Percentiles rank a stretch among this genome's conserved stretches.
Evolutionary conservation across 345 rosid species (phyloP).

Genomic region (Eucalyptus cloeziana): DNA sequence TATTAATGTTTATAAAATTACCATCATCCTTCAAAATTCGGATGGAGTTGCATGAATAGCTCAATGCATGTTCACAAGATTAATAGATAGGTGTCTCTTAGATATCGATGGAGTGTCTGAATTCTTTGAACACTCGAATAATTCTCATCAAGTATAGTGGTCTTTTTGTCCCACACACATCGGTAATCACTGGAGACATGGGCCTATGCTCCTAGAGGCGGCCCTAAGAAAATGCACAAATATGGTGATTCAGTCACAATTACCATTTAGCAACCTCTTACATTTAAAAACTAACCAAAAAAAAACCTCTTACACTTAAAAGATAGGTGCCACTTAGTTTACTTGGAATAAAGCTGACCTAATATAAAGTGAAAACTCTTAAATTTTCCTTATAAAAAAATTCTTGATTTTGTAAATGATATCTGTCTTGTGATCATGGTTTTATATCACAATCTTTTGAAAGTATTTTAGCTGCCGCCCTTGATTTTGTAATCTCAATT

Average conservation of each 20-base stretch:
- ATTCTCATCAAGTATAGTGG: rapidly evolving
- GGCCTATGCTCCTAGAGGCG: too few species aligned
- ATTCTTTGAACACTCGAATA: too few species aligned
- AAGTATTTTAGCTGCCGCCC: rapidly evolving
- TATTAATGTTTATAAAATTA: too few species aligned
- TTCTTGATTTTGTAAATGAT: neutral
- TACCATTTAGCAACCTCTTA: neutral
- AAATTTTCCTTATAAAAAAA: neutral
- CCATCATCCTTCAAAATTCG: too few species aligned
- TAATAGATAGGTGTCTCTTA: rapidly evolving
- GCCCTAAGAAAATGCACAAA: too few species aligned
- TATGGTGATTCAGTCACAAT: too few species aligned
- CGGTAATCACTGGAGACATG: rapidly evolving
- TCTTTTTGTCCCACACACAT: too few species aligned
- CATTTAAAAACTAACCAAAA: too few species aligned
- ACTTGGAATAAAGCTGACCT: neutral
- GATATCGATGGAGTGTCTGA: too few species aligned
- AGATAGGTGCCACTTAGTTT: neutral
- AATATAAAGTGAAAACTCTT: neutral
- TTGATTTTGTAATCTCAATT: neutral
- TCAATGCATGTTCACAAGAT: too few species aligned
- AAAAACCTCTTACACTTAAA: neutral
- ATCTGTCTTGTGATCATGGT: neutral
- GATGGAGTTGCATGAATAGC: too few species aligned
- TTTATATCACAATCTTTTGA: neutral